Percentiles rank a stretch among this genome's conserved stretches.
Conservation (phyloP, 805 yeast species). For the Lipomyces yamadae region DNA sequence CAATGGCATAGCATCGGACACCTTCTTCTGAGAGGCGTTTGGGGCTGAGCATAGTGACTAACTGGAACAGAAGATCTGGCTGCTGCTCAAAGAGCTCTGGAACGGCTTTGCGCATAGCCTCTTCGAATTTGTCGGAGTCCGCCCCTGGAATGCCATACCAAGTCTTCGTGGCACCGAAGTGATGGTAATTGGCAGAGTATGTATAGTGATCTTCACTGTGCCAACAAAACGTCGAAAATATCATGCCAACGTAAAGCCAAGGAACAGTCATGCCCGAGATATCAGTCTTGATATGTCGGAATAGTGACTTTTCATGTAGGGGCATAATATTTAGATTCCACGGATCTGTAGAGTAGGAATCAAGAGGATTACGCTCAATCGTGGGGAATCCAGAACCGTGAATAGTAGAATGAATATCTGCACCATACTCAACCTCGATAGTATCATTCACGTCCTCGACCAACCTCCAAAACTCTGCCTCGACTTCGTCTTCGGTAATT, state of each 20-base stretch:
- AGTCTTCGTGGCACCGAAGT: slow-evolving; percentile 83
- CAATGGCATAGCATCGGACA: slow-evolving; percentile 57
- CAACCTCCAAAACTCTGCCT: slow-evolving; percentile 47
- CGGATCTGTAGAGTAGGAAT: slow-evolving; percentile 45
- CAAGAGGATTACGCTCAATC: slow-evolving; percentile 41
- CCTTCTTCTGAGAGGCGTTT: slow-evolving; percentile 54
- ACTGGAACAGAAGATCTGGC: slow-evolving; percentile 86
- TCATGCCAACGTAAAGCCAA: slow-evolving; percentile 90
- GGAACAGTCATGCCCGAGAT: slow-evolving; percentile 94
- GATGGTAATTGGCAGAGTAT: slow-evolving; percentile 88
- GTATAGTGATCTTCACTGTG: slow-evolving; percentile 95
- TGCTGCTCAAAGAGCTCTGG: slow-evolving; percentile 85
- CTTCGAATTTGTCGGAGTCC: slow-evolving; percentile 67
- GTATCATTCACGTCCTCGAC: slow-evolving; percentile 42
- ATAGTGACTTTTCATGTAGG: slow-evolving; percentile 44
- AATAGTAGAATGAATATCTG: slow-evolving; percentile 47
- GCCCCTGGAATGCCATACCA: slow-evolving; percentile 91
- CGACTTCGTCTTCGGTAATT: slow-evolving; percentile 40
- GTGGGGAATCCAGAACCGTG: slow-evolving; percentile 50
- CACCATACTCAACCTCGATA: slow-evolving; percentile 50
- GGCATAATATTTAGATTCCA: slow-evolving; percentile 50
- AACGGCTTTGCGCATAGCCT: slow-evolving; percentile 61
- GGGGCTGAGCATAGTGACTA: slow-evolving; percentile 81
- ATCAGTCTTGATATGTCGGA: slow-evolving; percentile 44
- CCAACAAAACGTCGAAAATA: slow-evolving; percentile 94